Evolutionary conservation across 148 eudicot species (phyloP).

Genomic region (Rhododendron ferrugineum): DNA sequence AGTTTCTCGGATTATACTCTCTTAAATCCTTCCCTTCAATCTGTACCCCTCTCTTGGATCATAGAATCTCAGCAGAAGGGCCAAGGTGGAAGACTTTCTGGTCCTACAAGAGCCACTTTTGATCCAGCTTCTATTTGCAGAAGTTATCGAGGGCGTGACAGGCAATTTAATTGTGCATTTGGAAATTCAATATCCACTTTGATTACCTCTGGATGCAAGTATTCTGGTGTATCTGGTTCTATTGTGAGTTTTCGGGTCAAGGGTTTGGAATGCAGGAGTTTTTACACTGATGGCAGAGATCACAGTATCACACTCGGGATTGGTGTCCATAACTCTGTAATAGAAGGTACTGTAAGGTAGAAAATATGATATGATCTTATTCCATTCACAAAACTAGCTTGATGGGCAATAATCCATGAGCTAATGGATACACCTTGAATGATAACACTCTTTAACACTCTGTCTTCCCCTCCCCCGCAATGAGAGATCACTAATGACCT

Average conservation of each 20-base stretch:
- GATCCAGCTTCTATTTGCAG: constrained; percentile 34
- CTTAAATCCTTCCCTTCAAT: constrained; percentile 37
- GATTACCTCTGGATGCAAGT: not conserved
- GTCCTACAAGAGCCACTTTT: constrained; percentile 51
- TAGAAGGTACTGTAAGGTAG: constrained; percentile 45
- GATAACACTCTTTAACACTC: constrained; percentile 25
- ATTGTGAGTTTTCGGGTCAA: no score
- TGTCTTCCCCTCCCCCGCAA: constrained; percentile 26
- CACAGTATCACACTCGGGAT: constrained; percentile 28
- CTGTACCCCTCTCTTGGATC: constrained; percentile 32
- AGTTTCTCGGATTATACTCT: constrained; percentile 28
- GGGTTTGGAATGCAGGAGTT: no score
- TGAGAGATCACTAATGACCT: constrained; percentile 20
- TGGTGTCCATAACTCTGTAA: constrained; percentile 48
- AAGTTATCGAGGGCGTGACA: constrained; percentile 10
- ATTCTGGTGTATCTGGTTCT: no score
- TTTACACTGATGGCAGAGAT: constrained; percentile 34
- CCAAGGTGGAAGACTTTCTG: constrained; percentile 43
- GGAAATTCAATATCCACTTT: constrained; percentile 34
- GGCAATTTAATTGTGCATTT: constrained; percentile 30
- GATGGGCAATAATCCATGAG: constrained; percentile 50
- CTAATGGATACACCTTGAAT: constrained; percentile 49
- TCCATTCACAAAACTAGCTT: constrained; percentile 36
- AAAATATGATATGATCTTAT: constrained; percentile 50
- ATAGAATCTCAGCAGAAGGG: constrained; percentile 43